Conservation (phyloP, 768 basidiomycete species). For the Trametes cubensis region DNA sequence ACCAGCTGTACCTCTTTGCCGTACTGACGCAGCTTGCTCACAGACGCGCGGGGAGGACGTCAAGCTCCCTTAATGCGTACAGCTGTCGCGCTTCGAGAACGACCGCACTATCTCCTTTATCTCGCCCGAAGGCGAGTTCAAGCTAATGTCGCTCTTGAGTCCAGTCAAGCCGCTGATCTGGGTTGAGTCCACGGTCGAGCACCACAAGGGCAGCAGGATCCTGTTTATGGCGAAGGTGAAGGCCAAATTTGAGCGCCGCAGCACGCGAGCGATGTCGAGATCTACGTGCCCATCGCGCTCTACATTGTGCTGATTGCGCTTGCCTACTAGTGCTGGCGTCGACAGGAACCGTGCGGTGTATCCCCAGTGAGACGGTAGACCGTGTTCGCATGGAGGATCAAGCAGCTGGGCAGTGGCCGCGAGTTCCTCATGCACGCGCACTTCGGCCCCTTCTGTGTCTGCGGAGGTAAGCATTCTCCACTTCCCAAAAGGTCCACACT, state of each 20-base stretch:
- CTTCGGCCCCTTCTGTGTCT: conserved; percentile 93
- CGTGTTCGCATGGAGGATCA: conserved; percentile 99
- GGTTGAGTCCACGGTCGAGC: conserved; percentile 94
- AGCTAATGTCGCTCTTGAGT: conserved; percentile 93
- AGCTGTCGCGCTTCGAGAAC: conserved; percentile 95
- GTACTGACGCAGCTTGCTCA: neutral
- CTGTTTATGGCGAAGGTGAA: conserved; percentile 97
- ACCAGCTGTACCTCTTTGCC: neutral
- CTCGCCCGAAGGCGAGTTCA: conserved; percentile 98
- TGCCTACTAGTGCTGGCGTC: conserved; percentile 67
- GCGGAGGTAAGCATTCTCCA: conserved; percentile 65
- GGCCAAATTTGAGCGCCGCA: conserved; percentile 96
- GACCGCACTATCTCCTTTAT: conserved; percentile 99
- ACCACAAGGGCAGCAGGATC: conserved; percentile 88
- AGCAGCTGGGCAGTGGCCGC: conserved; percentile 91
- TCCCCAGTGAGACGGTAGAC: conserved; percentile 97
- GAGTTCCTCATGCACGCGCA: conserved; percentile 99
- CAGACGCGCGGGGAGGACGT: conserved; percentile 96
- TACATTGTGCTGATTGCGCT: neutral
- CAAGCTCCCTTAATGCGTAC: conserved; percentile 99
- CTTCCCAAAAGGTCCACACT: neutral
- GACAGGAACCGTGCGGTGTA: conserved; percentile 94
- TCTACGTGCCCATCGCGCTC: conserved; percentile 84
- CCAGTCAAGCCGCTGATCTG: conserved; percentile 98
- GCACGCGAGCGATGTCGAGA: conserved; percentile 99